Conservation (phyloP, 805 yeast species). For the Nakazawaea molendinolei region DNA sequence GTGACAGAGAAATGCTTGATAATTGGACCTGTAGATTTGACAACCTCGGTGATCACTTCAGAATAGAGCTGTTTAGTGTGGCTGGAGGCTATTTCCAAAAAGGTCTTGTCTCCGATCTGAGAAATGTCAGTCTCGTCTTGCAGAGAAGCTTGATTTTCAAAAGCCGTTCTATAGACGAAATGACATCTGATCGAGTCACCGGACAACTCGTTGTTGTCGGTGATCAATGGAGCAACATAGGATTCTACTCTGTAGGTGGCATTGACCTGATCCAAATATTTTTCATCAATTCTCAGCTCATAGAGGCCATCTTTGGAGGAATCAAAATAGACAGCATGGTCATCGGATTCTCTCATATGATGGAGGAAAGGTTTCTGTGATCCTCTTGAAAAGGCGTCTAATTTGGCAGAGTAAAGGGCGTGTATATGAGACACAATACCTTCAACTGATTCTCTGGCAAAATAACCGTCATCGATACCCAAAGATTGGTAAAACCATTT, state of each 20-base stretch:
- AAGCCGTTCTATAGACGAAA: slow-evolving; percentile 60
- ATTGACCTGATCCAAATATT: slow-evolving; percentile 56
- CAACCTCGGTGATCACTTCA: slow-evolving; percentile 62
- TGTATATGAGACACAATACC: slow-evolving; percentile 81
- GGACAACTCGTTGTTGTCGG: slow-evolving; percentile 30
- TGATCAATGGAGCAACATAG: slow-evolving; percentile 56
- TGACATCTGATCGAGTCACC: slow-evolving; percentile 52
- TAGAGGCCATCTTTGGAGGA: slow-evolving; percentile 55
- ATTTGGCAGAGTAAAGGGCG: slow-evolving; percentile 86
- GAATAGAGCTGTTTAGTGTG: slow-evolving; percentile 78
- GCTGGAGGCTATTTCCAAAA: slow-evolving; percentile 67
- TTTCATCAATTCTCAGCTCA: slow-evolving; percentile 75
- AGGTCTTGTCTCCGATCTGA: slow-evolving; percentile 71
- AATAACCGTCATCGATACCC: slow-evolving; percentile 90
- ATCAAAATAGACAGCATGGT: slow-evolving; percentile 89
- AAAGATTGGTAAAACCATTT: slow-evolving; percentile 82
- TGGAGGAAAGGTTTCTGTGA: slow-evolving; percentile 56
- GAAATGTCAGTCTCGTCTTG: slow-evolving; percentile 45
- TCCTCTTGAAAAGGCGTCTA: slow-evolving; percentile 74
- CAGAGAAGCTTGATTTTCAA: slow-evolving; percentile 12
- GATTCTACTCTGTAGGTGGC: slow-evolving; percentile 67
- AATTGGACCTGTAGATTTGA: slow-evolving; percentile 81
- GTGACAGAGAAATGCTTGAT: slow-evolving; percentile 81
- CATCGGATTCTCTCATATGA: slow-evolving; percentile 71
- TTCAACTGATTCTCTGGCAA: slow-evolving; percentile 76